A percentile compares a stretch with the other conserved stretches of the same genome.
phyloP scores from a whole-genome alignment of 306 rosid species.

The Malus asiatica region DNA sequence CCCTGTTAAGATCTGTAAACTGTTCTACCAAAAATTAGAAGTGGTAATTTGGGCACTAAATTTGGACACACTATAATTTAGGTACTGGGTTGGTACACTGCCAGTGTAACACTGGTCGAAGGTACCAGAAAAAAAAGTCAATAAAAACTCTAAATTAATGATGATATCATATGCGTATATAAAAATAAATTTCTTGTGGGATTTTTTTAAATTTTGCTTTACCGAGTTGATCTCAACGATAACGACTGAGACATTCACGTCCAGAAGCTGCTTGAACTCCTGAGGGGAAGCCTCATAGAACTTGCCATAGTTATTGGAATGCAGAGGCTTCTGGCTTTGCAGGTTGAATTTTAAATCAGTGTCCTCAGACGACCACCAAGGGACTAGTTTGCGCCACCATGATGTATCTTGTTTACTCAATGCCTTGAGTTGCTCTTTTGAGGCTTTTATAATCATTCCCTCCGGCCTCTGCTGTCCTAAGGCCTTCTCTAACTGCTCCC shows the following conservation, averaged over 20 bases:
- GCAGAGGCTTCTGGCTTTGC: slow-evolving; percentile 6
- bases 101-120: too few species aligned
- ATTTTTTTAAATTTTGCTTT: background rate
- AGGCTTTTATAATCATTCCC: slow-evolving; percentile 12
- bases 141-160: too few species aligned
- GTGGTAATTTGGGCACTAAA: too few species aligned
- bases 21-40: too few species aligned
- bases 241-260: slow-evolving; percentile 15
- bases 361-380: background rate
- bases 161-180: background rate
- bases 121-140: too few species aligned
- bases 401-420: slow-evolving; percentile 31
- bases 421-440: slow-evolving; percentile 29
- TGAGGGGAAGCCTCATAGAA: slow-evolving; percentile 28
- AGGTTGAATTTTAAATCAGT: slow-evolving; percentile 18
- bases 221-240: slow-evolving; percentile 23
- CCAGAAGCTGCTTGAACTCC: slow-evolving; percentile 24
- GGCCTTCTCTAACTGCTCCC: slow-evolving; percentile 25
- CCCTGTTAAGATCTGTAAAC: too few species aligned
- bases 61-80: background rate
- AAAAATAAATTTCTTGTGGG: background rate
- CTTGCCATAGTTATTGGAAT: slow-evolving; percentile 25
- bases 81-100: background rate
- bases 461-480: background rate
- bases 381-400: background rate